A percentile compares a stretch with the other conserved stretches of the same genome.
Evolutionary conservation across 805 yeast genomes (phyloP).

Genomic region (Millerago galiae): DNA sequence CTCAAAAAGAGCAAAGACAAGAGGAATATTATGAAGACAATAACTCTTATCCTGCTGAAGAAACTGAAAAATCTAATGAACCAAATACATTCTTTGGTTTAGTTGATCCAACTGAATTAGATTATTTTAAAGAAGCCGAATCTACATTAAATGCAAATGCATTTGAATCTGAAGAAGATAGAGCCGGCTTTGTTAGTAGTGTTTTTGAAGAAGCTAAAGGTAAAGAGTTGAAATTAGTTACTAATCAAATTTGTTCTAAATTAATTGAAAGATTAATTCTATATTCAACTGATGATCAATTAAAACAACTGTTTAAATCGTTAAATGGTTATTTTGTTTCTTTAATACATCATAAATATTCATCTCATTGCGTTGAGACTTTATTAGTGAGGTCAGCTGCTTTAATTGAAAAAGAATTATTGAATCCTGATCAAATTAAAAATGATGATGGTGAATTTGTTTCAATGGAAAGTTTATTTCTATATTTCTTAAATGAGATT

Average conservation of each 20-base stretch:
- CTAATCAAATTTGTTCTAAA: slow-evolving; percentile 93
- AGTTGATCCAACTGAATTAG: slow-evolving; percentile 76
- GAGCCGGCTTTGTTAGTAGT: slow-evolving; percentile 62
- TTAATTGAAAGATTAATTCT: slow-evolving; percentile 82
- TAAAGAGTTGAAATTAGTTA: slow-evolving; percentile 84
- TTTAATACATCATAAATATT: slow-evolving; percentile 78
- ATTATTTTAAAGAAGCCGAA: slow-evolving; percentile 91
- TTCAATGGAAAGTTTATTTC: slow-evolving; percentile 61
- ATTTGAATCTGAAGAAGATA: slow-evolving; percentile 68
- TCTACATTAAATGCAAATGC: slow-evolving; percentile 76
- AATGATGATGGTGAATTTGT: slow-evolving; percentile 33
- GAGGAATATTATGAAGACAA: slow-evolving; percentile 1
- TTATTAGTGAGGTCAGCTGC: slow-evolving; percentile 70
- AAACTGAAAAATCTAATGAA: slow-evolving; percentile 9
- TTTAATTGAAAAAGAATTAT: slow-evolving; percentile 64
- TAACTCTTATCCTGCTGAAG: slow-evolving; percentile 14
- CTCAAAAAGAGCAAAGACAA: slow-evolving; percentile 24
- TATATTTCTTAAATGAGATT: slow-evolving; percentile 60
- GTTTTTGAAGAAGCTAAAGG: slow-evolving; percentile 83
- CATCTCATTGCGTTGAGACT: slow-evolving; percentile 92
- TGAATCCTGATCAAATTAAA: slow-evolving; percentile 35
- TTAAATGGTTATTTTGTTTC: slow-evolving; percentile 73
- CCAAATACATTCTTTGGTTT: slow-evolving; percentile 73
- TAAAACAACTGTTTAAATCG: slow-evolving; percentile 56
- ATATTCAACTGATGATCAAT: slow-evolving; percentile 54